These are phyloP conservation scores for Xylaria castorea DNA, from an alignment of 495 filamentous ascomycete species.

Conservation along the genomic window DNA sequence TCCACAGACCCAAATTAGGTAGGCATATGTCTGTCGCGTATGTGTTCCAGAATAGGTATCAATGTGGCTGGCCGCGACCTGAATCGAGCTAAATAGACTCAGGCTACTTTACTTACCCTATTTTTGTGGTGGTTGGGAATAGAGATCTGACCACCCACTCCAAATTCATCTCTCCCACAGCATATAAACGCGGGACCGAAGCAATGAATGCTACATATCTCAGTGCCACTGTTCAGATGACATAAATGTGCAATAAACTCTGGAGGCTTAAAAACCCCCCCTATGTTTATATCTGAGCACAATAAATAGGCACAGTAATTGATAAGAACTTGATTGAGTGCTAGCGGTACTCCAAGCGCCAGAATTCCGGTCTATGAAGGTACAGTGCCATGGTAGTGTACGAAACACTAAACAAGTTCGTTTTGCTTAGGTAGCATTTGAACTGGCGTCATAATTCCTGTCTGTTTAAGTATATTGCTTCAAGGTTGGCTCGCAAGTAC, in stretches of 20 bases:
- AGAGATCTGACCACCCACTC: constrained; percentile 23
- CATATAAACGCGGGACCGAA: background rate
- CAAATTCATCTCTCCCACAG: background rate
- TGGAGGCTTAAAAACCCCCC: too few relatives aligned
- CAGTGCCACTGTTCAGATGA: background rate
- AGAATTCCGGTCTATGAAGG: too few relatives aligned
- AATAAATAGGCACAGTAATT: too few relatives aligned
- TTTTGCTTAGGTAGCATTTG: too few relatives aligned
- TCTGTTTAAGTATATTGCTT: too few relatives aligned
- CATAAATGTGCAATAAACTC: background rate
- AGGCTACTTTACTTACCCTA: background rate
- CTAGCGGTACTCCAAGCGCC: too few relatives aligned
- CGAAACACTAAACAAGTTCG: too few relatives aligned
- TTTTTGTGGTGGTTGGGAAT: background rate
- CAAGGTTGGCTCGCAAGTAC: too few relatives aligned
- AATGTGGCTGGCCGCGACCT: background rate
- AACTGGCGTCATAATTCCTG: too few relatives aligned
- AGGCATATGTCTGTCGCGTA: background rate
- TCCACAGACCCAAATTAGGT: background rate
- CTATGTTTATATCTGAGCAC: too few relatives aligned
- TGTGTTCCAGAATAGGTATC: constrained; percentile 1
- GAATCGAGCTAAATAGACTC: background rate
- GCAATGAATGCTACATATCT: background rate
- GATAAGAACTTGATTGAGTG: too few relatives aligned
- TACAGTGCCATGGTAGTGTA: too few relatives aligned